Evolutionary conservation across 2,329 filamentous ascomycete species (phyloP).

Genomic region (Botrytis tulipae): DNA sequence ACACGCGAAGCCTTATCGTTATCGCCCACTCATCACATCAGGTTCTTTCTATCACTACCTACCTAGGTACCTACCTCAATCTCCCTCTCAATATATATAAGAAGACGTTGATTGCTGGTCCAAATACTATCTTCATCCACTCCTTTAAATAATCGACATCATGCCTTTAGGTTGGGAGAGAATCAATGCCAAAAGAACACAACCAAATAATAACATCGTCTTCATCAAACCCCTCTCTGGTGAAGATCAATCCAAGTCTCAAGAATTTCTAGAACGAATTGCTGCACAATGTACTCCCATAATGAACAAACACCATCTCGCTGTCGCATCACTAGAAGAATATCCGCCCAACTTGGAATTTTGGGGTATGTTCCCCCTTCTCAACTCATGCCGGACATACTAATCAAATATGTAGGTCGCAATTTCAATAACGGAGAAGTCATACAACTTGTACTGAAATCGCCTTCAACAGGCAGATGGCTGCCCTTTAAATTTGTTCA

Average conservation of each 20-base stretch:
- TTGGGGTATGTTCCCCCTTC: slow-evolving; percentile 41
- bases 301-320: slow-evolving; percentile 64
- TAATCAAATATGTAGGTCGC: slow-evolving; percentile 55
- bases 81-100: not conserved
- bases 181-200: slow-evolving; percentile 70
- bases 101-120: not conserved
- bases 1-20: not conserved
- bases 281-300: slow-evolving; percentile 76
- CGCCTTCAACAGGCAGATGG: slow-evolving; percentile 64
- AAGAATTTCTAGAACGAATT: slow-evolving; percentile 72
- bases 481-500: slow-evolving; percentile 80
- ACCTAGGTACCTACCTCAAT: not conserved
- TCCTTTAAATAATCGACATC: slow-evolving; percentile 13
- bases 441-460: slow-evolving; percentile 78
- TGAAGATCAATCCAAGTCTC: slow-evolving; percentile 58
- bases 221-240: slow-evolving; percentile 81
- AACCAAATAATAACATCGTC: slow-evolving; percentile 74
- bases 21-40: not conserved
- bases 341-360: slow-evolving; percentile 80
- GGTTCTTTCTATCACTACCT: not conserved
- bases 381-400: not conserved
- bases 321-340: slow-evolving; percentile 72
- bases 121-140: not conserved
- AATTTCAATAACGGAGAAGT: slow-evolving; percentile 91
- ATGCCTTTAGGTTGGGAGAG: slow-evolving; percentile 81